Evolutionary conservation across 208 protist genomes (phyloP), one percentile per base, ranked within the genome.

Genomic region (Trypanosoma scelopori): DNA sequence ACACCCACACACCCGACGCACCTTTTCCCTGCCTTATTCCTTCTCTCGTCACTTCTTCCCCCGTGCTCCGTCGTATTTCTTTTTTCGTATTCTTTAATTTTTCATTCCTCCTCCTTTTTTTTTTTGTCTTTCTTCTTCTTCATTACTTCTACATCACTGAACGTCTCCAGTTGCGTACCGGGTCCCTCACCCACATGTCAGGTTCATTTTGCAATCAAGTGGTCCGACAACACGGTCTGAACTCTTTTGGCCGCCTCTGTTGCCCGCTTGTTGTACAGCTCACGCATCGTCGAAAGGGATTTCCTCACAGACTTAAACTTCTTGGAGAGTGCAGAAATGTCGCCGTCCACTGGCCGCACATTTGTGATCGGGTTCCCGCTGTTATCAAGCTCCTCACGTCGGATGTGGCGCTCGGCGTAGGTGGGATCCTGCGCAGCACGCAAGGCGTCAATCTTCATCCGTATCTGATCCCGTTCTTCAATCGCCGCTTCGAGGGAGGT

Each of bases 401-500:
- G 87, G 3, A 93, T 64, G 47, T 77, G 45, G 15, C 20, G 68
- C 13, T 61, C 59, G 13, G 74, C 55, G 72, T 91, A 89, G 18
- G 56, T 81, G 12, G 62, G 65, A 61, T 90, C 82, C 23, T 76
- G 20, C 42, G 59, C 27, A 37, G 65, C 78, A 49, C 75, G 73
- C 52, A 76, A 55, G 12, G 77, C 74, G 49, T 93, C 84, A 35
- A 93, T 73, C 62, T 85, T 82, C 76, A 85, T 79, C 28, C 84
- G 78, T 22, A 70, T 59, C 49, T 52, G 49, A 16, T 87, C 60
- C 6, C 69, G 47, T 12, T 41, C 53, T 27, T 78, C 71, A 9
- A 73, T 42, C 16, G 71, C 61, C 28, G 71, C 56, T 18, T 62
- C 59, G 51, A 91, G 68, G 7, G 65, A 57, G 0, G 51, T 57